Evolutionary conservation across 352 stramenopile genomes (phyloP).

Genomic region (Blastocystis hominis): DNA sequence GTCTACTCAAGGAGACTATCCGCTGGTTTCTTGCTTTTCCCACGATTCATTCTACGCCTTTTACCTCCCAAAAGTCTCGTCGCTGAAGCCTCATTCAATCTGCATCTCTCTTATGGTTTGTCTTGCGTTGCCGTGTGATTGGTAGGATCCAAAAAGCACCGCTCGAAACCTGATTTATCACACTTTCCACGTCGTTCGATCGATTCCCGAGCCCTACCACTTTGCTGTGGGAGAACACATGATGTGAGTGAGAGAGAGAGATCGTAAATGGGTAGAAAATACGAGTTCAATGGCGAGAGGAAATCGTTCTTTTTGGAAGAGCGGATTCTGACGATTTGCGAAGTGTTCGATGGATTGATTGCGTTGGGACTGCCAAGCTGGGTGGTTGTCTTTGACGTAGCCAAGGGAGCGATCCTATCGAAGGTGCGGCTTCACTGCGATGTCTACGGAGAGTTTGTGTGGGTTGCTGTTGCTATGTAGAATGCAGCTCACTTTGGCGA

Average conservation of each 20-base stretch:
- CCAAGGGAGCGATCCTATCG: neutral
- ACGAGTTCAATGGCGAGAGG: neutral
- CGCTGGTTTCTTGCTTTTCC: neutral
- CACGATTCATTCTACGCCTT: neutral
- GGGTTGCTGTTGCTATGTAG: neutral
- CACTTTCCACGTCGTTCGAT: neutral
- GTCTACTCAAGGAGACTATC: neutral
- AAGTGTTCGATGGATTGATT: neutral
- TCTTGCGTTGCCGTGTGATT: neutral
- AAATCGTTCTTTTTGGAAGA: neutral
- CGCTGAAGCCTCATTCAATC: neutral
- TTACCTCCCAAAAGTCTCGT: neutral
- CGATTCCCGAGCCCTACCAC: neutral
- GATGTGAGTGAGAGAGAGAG: neutral
- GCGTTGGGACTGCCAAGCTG: neutral
- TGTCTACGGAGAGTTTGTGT: neutral
- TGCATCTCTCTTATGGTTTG: neutral
- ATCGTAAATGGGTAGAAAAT: neutral
- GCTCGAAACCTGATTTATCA: neutral
- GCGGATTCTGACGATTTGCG: neutral
- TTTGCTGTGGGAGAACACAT: neutral
- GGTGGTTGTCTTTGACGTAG: neutral
- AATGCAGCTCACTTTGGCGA: neutral
- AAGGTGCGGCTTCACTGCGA: neutral
- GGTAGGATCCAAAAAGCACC: neutral